Evolutionary conservation across 2,329 filamentous ascomycete genomes (phyloP).

Genomic region (Aspergillus sclerotialis): DNA sequence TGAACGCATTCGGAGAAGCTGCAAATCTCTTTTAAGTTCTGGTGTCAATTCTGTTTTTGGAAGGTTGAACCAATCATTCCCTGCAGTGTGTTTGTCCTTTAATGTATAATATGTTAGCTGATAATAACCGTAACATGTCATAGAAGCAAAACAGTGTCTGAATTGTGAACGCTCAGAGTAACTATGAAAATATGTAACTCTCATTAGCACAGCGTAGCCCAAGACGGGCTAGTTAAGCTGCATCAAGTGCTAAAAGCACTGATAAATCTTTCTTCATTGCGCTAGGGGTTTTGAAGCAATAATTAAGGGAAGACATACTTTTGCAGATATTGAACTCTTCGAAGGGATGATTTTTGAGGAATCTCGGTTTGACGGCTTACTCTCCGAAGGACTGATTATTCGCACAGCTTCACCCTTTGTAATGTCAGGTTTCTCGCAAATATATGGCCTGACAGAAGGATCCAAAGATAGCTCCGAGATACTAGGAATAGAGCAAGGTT

Average conservation of each 20-base stretch:
- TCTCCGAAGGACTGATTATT: constrained; percentile 43
- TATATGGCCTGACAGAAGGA: constrained; percentile 46
- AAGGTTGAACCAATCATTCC: constrained; percentile 78
- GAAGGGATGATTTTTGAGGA: not conserved
- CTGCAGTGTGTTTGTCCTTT: constrained; percentile 60
- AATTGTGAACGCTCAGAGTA: constrained; percentile 53
- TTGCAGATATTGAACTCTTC: constrained; percentile 23
- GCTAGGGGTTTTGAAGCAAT: constrained; percentile 15
- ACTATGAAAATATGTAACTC: constrained; percentile 61
- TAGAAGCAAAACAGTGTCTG: constrained; percentile 11
- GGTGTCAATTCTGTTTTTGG: constrained; percentile 78
- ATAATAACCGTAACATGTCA: constrained; percentile 1
- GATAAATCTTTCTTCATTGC: constrained; percentile 73
- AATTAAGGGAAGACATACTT: constrained; percentile 39
- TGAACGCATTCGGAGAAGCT: constrained; percentile 80
- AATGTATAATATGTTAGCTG: constrained; percentile 12
- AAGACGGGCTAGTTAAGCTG: constrained; percentile 69
- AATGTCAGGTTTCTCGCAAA: constrained; percentile 46
- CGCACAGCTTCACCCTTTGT: constrained; percentile 48
- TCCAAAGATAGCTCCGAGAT: constrained; percentile 47
- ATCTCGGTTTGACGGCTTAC: constrained; percentile 12
- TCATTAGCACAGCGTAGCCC: constrained; percentile 68
- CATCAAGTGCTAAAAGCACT: constrained; percentile 59
- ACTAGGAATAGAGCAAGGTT: not conserved
- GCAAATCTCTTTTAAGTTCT: constrained; percentile 80